phyloP scores from a whole-genome alignment of 2,329 filamentous ascomycete species.

The Nakataea oryzae region DNA sequence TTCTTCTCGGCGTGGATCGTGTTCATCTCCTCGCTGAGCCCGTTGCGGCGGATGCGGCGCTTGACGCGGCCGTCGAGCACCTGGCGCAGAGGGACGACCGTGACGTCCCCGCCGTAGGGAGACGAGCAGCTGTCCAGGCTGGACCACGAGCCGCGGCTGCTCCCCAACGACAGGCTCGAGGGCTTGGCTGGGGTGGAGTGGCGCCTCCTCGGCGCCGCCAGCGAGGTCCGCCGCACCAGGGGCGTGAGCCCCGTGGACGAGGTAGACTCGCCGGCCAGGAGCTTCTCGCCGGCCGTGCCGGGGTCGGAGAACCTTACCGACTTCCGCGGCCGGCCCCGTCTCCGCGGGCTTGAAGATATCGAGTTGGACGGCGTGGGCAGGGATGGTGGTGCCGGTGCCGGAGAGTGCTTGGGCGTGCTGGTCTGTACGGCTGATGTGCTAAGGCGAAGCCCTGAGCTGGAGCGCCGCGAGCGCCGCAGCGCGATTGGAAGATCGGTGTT shows the following conservation, averaged over 20 bases:
- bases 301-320: constrained; percentile 51
- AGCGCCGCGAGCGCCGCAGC: constrained; percentile 42
- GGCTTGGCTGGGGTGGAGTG: constrained; percentile 29
- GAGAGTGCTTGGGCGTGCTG: constrained; percentile 1
- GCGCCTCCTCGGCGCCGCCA: constrained; percentile 28
- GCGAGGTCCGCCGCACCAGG: constrained; percentile 40
- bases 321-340: constrained; percentile 25
- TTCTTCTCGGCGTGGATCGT: constrained; percentile 35
- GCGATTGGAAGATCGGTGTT: constrained; percentile 39
- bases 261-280: constrained; percentile 1
- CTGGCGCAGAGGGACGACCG: constrained; percentile 40
- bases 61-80: constrained; percentile 47
- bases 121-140: constrained; percentile 9
- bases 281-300: constrained; percentile 23
- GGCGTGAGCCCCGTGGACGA: constrained; percentile 46
- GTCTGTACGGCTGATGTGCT: neutral
- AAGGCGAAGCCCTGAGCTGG: constrained; percentile 15
- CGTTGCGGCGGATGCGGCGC: constrained; percentile 43
- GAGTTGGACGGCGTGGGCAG: constrained; percentile 1
- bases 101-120: constrained; percentile 24
- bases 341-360: constrained; percentile 16
- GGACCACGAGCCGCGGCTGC: constrained; percentile 1
- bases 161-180: neutral
- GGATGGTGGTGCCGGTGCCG: constrained; percentile 1
- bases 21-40: constrained; percentile 49